Base-by-base conservation (phyloP, 2,329 filamentous ascomycete species). In the Claviceps maximensis region DNA sequence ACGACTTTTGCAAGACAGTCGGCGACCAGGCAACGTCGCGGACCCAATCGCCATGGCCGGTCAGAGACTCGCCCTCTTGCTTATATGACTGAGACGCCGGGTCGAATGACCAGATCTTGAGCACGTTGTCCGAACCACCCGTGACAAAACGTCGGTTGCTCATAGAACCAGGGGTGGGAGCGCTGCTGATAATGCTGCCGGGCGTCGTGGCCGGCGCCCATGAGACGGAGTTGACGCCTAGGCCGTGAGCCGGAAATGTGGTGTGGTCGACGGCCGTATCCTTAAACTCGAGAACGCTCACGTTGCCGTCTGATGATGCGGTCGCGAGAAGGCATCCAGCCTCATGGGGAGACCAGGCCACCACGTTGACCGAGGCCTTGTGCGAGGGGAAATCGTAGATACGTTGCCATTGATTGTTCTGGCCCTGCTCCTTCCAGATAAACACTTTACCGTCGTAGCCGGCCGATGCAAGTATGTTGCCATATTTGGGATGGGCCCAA, bases 401-500 rank as follows among this genome's bases (percentile, higher is more conserved):
- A 66, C 86, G 84, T 64, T 89, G 86, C 86, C 86, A 89, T 62
- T 80, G 74, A 60, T 76, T 79, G 61, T 71, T 75, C 58, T 68
- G 67, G 52, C 65, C 65, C 69, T 90, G 85, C 72, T 98, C 93
- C 69, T 90, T 89, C 89, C 91, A 98, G 77, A 98, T 95, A 69
- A 97, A 83, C 59, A 98, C 91, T 71, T 95, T 95, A 71, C 91
- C 93, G 71, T 98, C 93, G 74, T 96, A 98, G 59, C 87, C 89
- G 50, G 89, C 88, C 57, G 89, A 95, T 53, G 93, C 93, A 56
- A 98, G 84, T 66, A 98, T 96, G 69, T 91, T 96, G 74, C 93
- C 93, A 71, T 94, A 97, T 69, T 98, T 97, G 58, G 93, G 93
- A 67, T 98, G 93, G 49, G 91, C 90, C 93, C 93, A 98, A 62